These are phyloP conservation scores for Phytophthora constricta DNA, from an alignment of 352 stramenopile genomes.

Conservation along the genomic window DNA sequence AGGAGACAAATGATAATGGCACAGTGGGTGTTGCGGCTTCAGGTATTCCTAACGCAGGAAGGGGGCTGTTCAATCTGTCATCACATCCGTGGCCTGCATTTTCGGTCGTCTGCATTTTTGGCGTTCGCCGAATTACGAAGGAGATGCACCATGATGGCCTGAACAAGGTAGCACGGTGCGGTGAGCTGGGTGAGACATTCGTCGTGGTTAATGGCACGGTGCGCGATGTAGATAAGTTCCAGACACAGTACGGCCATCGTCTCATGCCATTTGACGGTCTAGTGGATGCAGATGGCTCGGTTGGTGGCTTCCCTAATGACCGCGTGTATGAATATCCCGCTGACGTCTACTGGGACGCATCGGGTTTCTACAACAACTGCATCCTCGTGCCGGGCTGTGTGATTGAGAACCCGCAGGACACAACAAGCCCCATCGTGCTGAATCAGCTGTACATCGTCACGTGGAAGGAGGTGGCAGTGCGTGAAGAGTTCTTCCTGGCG, in stretches of 20 bases:
- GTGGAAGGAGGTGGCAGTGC: slow-evolving; percentile 86
- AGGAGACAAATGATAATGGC: slow-evolving; percentile 88
- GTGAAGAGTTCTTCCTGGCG: slow-evolving; percentile 89
- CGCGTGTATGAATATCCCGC: slow-evolving; percentile 88
- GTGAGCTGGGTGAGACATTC: slow-evolving; percentile 87
- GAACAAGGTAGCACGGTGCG: slow-evolving; percentile 87
- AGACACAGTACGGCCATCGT: slow-evolving; percentile 88
- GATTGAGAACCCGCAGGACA: slow-evolving; percentile 82
- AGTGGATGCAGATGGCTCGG: slow-evolving; percentile 85
- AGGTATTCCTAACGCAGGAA: slow-evolving; percentile 82
- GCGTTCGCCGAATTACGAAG: slow-evolving; percentile 84
- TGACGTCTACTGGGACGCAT: slow-evolving; percentile 88
- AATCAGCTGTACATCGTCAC: slow-evolving; percentile 91
- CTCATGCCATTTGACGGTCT: slow-evolving; percentile 83
- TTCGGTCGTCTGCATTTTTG: slow-evolving; percentile 90
- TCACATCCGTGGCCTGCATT: slow-evolving; percentile 83
- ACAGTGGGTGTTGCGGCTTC: slow-evolving; percentile 85
- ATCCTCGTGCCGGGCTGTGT: slow-evolving; percentile 88
- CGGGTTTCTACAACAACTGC: slow-evolving; percentile 91
- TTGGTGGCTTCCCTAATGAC: slow-evolving; percentile 87
- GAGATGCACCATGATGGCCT: slow-evolving; percentile 88
- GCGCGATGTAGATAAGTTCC: slow-evolving; percentile 88
- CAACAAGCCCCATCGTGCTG: slow-evolving; percentile 77
- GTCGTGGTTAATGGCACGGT: slow-evolving; percentile 88
- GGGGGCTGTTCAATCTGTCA: slow-evolving; percentile 86